A percentile compares a stretch with the other conserved stretches of the same genome.
Conservation (phyloP, 148 eudicot species). For the Heliamphora exappendiculata region DNA sequence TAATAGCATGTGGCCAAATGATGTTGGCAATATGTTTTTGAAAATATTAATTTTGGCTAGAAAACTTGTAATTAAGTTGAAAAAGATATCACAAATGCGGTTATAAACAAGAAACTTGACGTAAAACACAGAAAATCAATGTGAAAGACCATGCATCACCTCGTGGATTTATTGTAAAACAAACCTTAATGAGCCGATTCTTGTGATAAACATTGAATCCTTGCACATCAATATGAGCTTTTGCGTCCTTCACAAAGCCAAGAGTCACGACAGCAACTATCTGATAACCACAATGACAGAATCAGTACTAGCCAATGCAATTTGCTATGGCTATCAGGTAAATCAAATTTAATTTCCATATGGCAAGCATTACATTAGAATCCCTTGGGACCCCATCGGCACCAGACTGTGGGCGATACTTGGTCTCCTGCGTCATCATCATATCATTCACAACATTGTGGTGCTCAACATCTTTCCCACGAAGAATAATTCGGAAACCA, state of each 20-base stretch:
- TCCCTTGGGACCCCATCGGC: conserved; percentile 51
- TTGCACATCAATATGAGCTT: conserved; percentile 83
- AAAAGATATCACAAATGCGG: not conserved
- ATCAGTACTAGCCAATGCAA: not conserved
- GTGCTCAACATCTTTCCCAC: conserved; percentile 81
- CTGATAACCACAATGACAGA: conserved; percentile 28
- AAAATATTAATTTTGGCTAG: not conserved
- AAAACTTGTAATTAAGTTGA: not conserved
- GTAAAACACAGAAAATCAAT: not conserved
- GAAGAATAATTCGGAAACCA: conserved; percentile 66
- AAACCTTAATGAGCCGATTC: conserved; percentile 90
- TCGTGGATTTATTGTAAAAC: conserved; percentile 10
- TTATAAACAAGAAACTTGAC: not conserved
- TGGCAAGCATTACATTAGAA: conserved; percentile 44
- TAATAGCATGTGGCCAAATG: too few relatives aligned
- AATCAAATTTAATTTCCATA: conserved; percentile 5
- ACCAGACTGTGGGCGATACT: conserved; percentile 62
- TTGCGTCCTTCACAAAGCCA: conserved; percentile 95
- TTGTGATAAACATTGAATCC: conserved; percentile 98
- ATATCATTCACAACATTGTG: conserved; percentile 80
- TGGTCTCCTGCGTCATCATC: conserved; percentile 66
- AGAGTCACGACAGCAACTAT: conserved; percentile 74
- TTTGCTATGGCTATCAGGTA: not conserved
- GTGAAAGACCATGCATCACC: not conserved
- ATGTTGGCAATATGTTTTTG: not conserved